Evolutionary conservation across 2,329 filamentous ascomycete genomes (phyloP).

Genomic region (Ceratocystiopsis minuta): DNA sequence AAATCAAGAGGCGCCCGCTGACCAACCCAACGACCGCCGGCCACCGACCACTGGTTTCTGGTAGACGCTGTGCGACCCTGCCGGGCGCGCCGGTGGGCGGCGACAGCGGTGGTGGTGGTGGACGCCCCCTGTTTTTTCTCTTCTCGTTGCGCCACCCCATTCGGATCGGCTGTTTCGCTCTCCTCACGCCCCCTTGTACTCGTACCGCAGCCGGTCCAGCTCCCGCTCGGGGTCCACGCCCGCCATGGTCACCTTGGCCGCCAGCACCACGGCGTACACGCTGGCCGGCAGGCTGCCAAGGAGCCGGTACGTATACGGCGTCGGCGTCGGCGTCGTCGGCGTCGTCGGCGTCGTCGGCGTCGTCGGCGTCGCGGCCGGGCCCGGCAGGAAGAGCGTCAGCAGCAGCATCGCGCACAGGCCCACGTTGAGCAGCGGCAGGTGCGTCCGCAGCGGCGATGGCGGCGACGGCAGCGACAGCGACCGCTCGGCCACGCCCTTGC

Average conservation of each 20-base stretch:
- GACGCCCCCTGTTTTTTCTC: no score
- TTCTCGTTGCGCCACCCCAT: not conserved
- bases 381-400: conserved; percentile 21
- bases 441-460: conserved; percentile 31
- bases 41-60: no score
- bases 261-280: conserved; percentile 41
- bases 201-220: conserved; percentile 42
- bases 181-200: conserved; percentile 50
- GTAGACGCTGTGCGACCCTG: no score
- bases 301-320: conserved; percentile 14
- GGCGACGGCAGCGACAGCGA: not conserved
- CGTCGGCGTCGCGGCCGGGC: conserved; percentile 10
- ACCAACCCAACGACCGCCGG: no score
- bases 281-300: conserved; percentile 34
- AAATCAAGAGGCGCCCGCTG: no score
- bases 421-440: conserved; percentile 42
- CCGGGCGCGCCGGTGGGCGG: no score
- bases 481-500: conserved; percentile 5
- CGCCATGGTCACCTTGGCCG: conserved; percentile 47
- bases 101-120: no score
- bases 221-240: conserved; percentile 51
- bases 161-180: no score
- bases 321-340: conserved; percentile 11
- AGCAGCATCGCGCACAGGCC: conserved; percentile 35
- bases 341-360: conserved; percentile 16